Evolutionary conservation across 208 protist species (phyloP).

Genomic region (Leishmania aethiopica): DNA sequence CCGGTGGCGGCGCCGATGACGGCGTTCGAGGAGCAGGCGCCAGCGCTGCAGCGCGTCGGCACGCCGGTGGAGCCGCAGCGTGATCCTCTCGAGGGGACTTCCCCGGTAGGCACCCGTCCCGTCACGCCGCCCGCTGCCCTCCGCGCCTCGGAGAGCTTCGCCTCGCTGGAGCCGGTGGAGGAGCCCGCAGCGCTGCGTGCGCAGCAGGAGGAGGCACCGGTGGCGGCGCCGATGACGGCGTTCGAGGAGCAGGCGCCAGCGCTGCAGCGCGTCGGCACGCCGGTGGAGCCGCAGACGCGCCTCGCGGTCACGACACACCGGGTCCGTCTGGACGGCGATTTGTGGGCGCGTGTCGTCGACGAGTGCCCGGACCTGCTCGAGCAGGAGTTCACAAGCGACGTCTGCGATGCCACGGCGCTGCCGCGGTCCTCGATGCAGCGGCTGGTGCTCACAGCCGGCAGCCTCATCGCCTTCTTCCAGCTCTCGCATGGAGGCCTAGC

Average conservation of each 20-base stretch:
- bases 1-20: too few relatives aligned
- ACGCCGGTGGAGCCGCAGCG: too few relatives aligned
- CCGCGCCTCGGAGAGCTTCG: too few relatives aligned
- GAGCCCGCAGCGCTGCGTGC: too few relatives aligned
- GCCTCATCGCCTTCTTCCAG: conserved; percentile 32
- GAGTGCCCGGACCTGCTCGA: conserved; percentile 28
- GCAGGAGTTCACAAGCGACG: conserved; percentile 44
- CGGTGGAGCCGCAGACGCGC: not conserved
- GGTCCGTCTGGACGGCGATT: conserved; percentile 45
- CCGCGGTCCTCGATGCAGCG: conserved; percentile 6
- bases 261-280: not conserved
- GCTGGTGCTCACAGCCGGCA: conserved; percentile 25
- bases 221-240: too few relatives aligned
- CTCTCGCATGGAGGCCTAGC: conserved; percentile 21
- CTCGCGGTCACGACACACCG: conserved; percentile 36
- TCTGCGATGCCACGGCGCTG: conserved; percentile 31
- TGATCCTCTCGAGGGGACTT: too few relatives aligned
- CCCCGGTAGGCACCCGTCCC: too few relatives aligned
- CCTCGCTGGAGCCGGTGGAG: too few relatives aligned
- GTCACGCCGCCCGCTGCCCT: too few relatives aligned
- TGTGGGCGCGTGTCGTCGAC: conserved; percentile 39
- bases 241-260: not conserved
- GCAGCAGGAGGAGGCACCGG: too few relatives aligned
- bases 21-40: too few relatives aligned
- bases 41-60: too few relatives aligned